Percentiles rank a stretch among this genome's conserved stretches.
Evolutionary conservation across 1,284 basidiomycete genomes (phyloP).

Genomic region (Pterulicium gracile): DNA sequence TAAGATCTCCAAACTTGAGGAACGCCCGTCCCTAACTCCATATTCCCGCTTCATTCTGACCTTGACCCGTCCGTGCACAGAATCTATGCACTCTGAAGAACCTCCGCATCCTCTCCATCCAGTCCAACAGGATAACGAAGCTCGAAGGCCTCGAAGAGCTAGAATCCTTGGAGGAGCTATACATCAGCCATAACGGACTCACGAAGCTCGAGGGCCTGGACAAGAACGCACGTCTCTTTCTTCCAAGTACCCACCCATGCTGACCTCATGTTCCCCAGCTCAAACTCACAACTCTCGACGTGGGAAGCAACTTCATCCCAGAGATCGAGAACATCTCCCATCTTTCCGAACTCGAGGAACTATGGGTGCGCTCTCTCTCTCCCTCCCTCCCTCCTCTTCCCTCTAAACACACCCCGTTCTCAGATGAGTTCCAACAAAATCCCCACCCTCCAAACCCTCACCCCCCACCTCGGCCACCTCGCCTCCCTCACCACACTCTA

Average conservation of each 20-base stretch:
- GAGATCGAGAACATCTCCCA: constrained; percentile 77
- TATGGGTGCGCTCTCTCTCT: constrained; percentile 66
- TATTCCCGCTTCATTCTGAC: constrained; percentile 3
- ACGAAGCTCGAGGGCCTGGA: constrained; percentile 80
- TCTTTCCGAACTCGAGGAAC: constrained; percentile 70
- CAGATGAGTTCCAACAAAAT: constrained; percentile 89
- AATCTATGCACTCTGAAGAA: constrained; percentile 56
- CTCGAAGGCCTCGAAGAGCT: constrained; percentile 77
- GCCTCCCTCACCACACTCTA: constrained; percentile 79
- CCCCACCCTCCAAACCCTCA: constrained; percentile 54
- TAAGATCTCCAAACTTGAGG: constrained; percentile 85
- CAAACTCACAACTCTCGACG: constrained; percentile 79
- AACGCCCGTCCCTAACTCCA: constrained; percentile 17
- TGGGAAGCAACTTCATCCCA: constrained; percentile 79
- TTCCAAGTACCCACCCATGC: constrained; percentile 1
- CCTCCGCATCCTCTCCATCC: constrained; percentile 78
- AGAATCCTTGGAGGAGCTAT: constrained; percentile 86
- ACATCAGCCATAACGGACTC: constrained; percentile 92
- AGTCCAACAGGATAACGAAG: constrained; percentile 90
- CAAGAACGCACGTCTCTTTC: constrained; percentile 53
- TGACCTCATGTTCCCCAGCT: constrained; percentile 27
- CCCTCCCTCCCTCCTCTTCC: background rate
- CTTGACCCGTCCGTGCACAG: constrained; percentile 20
- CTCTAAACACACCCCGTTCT: constrained; percentile 1
- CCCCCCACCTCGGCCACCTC: constrained; percentile 63